Percentiles rank a stretch among this genome's conserved stretches.
Conservation (phyloP, 2,329 filamentous ascomycete species). For the Coniochaeta sp. region DNA sequence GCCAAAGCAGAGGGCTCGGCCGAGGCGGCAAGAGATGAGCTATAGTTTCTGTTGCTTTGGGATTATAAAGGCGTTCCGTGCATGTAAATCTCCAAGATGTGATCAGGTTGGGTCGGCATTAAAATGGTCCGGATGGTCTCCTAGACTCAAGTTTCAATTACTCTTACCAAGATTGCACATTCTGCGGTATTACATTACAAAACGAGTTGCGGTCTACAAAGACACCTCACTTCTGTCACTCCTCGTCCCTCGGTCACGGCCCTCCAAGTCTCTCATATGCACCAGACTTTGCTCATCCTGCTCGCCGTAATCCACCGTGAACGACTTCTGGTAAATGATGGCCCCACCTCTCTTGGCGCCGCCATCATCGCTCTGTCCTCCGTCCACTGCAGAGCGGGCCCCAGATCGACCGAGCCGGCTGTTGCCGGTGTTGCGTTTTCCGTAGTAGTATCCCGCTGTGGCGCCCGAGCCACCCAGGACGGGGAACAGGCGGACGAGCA, state of each 20-base stretch:
- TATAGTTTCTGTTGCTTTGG: not conserved
- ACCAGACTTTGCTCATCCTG: constrained; percentile 12
- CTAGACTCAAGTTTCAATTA: not conserved
- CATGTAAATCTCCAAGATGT: not conserved
- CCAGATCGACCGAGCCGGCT: not conserved
- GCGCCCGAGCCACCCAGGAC: constrained; percentile 5
- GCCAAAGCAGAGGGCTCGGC: constrained; percentile 11
- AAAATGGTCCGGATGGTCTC: not conserved
- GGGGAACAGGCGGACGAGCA: constrained; percentile 19
- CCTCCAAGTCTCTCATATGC: constrained; percentile 10
- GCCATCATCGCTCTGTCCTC: not conserved
- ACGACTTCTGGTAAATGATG: constrained; percentile 11
- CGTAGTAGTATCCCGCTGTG: not conserved
- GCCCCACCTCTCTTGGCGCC: not conserved
- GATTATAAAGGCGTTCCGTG: too few species aligned
- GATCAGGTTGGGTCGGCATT: not conserved
- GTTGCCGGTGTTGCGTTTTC: not conserved
- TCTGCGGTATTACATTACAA: not conserved
- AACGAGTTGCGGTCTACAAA: not conserved
- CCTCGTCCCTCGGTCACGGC: not conserved
- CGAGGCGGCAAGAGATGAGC: constrained; percentile 1
- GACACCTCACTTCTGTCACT: not conserved
- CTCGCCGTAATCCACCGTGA: constrained; percentile 10
- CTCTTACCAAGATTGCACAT: not conserved
- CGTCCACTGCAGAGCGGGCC: not conserved